Base-by-base conservation (phyloP, 352 stramenopile genomes). In the Sclerospora graminicola region DNA sequence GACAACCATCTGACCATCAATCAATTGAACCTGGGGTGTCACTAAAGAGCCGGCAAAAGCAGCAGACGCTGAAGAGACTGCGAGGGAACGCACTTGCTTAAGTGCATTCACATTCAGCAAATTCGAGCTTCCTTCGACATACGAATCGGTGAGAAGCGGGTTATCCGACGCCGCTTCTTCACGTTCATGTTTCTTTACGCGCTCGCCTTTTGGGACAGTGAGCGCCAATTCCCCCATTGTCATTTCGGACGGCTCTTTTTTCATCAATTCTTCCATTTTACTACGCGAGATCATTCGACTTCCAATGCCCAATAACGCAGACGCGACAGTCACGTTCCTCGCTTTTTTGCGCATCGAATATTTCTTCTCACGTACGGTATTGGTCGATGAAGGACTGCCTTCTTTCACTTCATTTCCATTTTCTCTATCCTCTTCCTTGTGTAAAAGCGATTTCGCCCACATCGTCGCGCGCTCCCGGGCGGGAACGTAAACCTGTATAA, bases 1-100 rank as follows among this genome's bases (percentile, higher is more conserved):
- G 5, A 92, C 69, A 14, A 92, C 77, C 72, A 92, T 92, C 40
- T 88, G 75, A n/a, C 80, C 77, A 37, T 92, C 69, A 19, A 92
- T 66, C 42, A 92, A 87, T 45, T 88, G 63, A 18, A 92, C 80
- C 38, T 85, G 75, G 0, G 80, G 80, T 23, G 75, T 81, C 31
- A 89, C 65, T 7, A 89, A 56, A 10, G 80, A 82, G 7, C 72
- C 65, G 6, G 4, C 21, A 26, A 26, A 26, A 26, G 3, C 21
- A 20, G 66, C 59, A 0, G 69, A 74, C 30, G 84, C 75, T 0
- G 75, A 84, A 4, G 71, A 84, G 13, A 84, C 53, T 0, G 71
- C 83, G 8, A 84, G 49, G 20, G 71, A 84, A 1, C 69, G 69
- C 19, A 71, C 43, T 14, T 67, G 75, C 41, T 81, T 67, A 6